Evolutionary conservation across 2,329 filamentous ascomycete species (phyloP), one percentile per base, ranked within the genome.

Genomic region (Periconia macrospinosa): DNA sequence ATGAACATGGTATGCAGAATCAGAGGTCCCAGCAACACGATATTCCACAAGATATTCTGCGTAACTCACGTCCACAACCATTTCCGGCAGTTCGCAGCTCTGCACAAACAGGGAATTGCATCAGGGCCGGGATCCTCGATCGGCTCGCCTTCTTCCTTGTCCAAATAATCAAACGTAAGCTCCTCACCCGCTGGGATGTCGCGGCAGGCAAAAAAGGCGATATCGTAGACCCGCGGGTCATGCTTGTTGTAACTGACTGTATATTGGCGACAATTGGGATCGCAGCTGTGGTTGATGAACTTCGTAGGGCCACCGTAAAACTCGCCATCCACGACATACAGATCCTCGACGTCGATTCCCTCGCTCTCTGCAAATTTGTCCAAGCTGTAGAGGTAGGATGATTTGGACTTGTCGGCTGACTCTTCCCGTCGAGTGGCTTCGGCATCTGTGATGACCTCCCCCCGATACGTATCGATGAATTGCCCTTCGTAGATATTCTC

Each of bases 261-360:
- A 72, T 92, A 93, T 55, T 92, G 90, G 14, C 88, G 81, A 66
- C 91, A 81, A 65, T 92, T 93, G 0, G 90, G 90, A 5, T 90
- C 83, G 69, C 90, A 93, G 1, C 84, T 89, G 70, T 94, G 90
- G 63, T 94, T 94, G 70, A 93, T 89, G 72, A 93, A 94, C 2
- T 90, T 83, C 0, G 89, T 90, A 0, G 89, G 88, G 0, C 89
- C 89, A 1, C 90, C 89, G 78, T 87, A 85, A 69, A 88, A 89
- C 69, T 92, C 87, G 11, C 91, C 91, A 49, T 84, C 81, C 0
- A 83, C 76, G 0, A 81, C 76, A 53, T 78, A 82, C 8, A 75
- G 66, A 0, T 76, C 69, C 9, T 70, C 59, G 0, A 67, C 58
- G 0, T 69, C 56, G 52, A 88, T 74, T 0, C 80, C 81, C 3